Base-by-base conservation (phyloP, 495 filamentous ascomycete species). In the Aspergillus indologenus region DNA sequence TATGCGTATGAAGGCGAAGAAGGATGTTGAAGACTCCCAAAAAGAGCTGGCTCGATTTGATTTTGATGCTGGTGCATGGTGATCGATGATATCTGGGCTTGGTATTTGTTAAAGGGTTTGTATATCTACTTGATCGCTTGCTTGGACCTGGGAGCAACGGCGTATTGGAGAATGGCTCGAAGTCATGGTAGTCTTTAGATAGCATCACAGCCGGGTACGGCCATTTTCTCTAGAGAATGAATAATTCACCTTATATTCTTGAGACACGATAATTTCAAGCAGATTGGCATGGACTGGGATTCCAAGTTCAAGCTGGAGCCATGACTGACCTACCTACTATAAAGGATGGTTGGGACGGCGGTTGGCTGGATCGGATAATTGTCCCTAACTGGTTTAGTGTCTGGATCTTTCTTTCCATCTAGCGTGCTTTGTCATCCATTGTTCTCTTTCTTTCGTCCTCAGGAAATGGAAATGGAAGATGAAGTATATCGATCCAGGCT, bases 1-100 rank as follows among this genome's bases (percentile, higher is more conserved):
- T 69, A 99, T 98, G 94, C 87, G 94, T 5, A 99, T 99, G 94
- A 99, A 99, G 79, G 92, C 92, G 23, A 96, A 96, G 85, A 99
- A 98, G 78, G 94, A 99, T 71, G 85, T 98, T 45, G 92, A 97
- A 72, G 94, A 99, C 78, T 85, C 84, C 3, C 91, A 91, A 59
- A 96, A 90, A 79, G 95, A 99, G 69, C 64, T 98, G 67, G 82
- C 80, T 68, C 78, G 94, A 68, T 99, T 98, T 77, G 94, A 98
- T 80, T 83, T 84, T 62, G 94, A 96, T 72, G 79, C 76, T 44
- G 82, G 78, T 49, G 72, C 80, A 45, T 87, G 84, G 84, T 87
- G 59, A 72, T 59, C 40, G 2, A 46, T 7, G 50, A 50, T 45
- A n/a, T 53, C 54, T 52, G 56, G 46, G 43, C 57, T 61, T 60